These are phyloP conservation scores for Eucalyptus caleyi DNA, from an alignment of 345 rosid species.

Conservation along the genomic window DNA sequence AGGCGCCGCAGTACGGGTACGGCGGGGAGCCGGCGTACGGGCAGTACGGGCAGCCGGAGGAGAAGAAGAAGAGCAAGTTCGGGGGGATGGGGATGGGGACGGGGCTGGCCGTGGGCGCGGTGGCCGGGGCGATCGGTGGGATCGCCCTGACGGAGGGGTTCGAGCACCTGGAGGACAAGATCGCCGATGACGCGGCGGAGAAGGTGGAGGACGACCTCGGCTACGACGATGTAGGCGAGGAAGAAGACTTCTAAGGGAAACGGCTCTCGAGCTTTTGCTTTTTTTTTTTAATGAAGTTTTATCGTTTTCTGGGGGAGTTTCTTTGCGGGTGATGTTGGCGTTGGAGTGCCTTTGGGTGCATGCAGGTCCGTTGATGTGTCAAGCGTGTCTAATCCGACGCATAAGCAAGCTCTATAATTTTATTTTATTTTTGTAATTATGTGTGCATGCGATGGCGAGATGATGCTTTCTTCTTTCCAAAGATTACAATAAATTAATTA, in stretches of 20 bases:
- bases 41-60: slow-evolving; percentile 3
- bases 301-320: background rate
- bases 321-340: background rate
- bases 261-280: background rate
- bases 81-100: slow-evolving; percentile 87
- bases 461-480: background rate
- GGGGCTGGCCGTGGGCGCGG: slow-evolving; percentile 82
- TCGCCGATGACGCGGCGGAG: slow-evolving; percentile 51
- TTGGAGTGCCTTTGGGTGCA: background rate
- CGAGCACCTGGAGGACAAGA: slow-evolving; percentile 54
- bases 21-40: slow-evolving; percentile 2
- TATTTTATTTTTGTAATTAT: background rate
- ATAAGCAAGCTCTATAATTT: background rate
- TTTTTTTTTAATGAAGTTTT: background rate
- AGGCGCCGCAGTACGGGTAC: background rate
- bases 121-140: slow-evolving; percentile 69
- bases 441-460: background rate
- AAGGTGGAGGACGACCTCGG: slow-evolving; percentile 51
- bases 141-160: slow-evolving; percentile 60
- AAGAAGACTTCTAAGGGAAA: background rate
- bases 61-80: slow-evolving; percentile 48
- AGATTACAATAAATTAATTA: background rate
- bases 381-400: background rate
- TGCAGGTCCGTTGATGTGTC: background rate
- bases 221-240: slow-evolving; percentile 7